Conservation (phyloP, 140 eudicot genomes). For the Eryngium alpinum region DNA sequence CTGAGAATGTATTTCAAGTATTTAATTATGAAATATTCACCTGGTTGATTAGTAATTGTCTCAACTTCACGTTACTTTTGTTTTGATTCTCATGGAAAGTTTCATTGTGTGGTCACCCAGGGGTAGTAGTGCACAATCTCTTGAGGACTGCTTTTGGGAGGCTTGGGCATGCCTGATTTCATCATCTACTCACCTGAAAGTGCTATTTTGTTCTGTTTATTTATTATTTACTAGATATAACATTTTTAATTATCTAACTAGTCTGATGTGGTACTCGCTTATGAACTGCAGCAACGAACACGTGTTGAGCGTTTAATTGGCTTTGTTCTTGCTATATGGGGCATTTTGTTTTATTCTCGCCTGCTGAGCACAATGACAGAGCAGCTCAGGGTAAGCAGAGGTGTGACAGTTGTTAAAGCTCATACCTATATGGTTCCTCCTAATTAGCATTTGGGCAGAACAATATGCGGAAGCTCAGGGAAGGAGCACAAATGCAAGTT, state of each 20-base stretch:
- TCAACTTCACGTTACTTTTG: background rate
- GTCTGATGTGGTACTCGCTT: conserved; percentile 14
- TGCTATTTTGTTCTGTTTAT: conserved; percentile 29
- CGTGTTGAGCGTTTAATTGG: conserved; percentile 84
- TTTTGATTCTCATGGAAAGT: conserved; percentile 10
- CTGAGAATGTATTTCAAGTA: too few relatives aligned
- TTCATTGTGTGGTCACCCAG: conserved; percentile 37
- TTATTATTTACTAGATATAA: conserved; percentile 13
- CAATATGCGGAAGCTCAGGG: conserved; percentile 92
- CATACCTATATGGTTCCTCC: conserved; percentile 11
- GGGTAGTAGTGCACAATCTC: conserved; percentile 60
- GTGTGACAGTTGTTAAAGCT: background rate
- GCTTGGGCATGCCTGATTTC: conserved; percentile 99
- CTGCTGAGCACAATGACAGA: conserved; percentile 97
- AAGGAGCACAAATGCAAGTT: conserved; percentile 97
- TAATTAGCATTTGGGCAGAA: conserved; percentile 43
- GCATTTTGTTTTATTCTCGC: conserved; percentile 91
- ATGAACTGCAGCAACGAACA: conserved; percentile 80
- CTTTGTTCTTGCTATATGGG: conserved; percentile 95
- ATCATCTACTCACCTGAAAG: conserved; percentile 92
- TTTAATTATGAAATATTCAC: too few relatives aligned
- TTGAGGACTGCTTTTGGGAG: conserved; percentile 98
- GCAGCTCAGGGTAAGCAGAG: conserved; percentile 73
- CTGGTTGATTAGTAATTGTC: background rate
- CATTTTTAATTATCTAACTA: conserved; percentile 8